Percentiles rank a stretch among this genome's conserved stretches.
phyloP scores from a whole-genome alignment of 1,284 basidiomycete genomes.

The Austroboletus rostrupii region DNA sequence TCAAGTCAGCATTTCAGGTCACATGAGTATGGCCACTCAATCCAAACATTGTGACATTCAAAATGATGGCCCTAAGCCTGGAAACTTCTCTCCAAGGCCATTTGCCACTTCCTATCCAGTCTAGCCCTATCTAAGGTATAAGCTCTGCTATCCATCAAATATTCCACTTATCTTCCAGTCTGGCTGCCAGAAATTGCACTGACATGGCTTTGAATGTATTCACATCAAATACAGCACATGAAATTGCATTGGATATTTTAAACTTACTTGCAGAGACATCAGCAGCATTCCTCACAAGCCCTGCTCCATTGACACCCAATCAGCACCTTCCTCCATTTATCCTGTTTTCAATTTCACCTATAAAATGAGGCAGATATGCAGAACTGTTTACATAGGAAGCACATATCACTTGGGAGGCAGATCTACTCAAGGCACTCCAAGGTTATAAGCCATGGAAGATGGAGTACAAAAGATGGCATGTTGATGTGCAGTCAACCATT shows the following conservation, averaged over 20 bases:
- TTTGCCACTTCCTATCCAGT: not conserved
- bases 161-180: too few species aligned
- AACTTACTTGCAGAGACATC: not conserved
- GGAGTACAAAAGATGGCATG: too few species aligned
- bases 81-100: not conserved
- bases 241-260: too few species aligned
- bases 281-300: constrained; percentile 1
- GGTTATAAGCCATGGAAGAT: too few species aligned
- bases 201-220: too few species aligned
- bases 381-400: too few species aligned
- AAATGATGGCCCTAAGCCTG: not conserved
- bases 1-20: not conserved
- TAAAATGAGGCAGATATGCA: too few species aligned
- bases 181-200: not conserved
- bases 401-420: too few species aligned
- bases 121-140: not conserved
- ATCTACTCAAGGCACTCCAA: too few species aligned
- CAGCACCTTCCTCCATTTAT: not conserved
- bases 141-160: not conserved
- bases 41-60: not conserved
- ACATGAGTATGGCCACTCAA: not conserved
- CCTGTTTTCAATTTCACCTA: too few species aligned
- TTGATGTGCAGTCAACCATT: too few species aligned
- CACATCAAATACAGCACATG: too few species aligned
- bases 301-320: not conserved